Evolutionary conservation across 768 basidiomycete species (phyloP).

Genomic region (Lactifluus hygrophoroides): DNA sequence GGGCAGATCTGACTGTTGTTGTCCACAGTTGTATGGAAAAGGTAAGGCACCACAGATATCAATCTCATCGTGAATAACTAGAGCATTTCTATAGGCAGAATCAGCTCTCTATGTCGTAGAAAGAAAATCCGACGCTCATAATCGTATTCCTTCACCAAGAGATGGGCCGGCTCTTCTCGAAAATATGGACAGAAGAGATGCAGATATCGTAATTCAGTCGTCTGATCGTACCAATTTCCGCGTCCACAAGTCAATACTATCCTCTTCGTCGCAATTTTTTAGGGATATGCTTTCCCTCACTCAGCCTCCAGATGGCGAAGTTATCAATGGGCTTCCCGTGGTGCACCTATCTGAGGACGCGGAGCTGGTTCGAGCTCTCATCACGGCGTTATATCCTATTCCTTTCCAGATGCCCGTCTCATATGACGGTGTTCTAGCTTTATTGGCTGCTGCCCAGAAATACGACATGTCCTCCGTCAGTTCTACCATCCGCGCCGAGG

Average conservation of each 20-base stretch:
- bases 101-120: neutral
- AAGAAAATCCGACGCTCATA: neutral
- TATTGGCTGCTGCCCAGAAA: conserved; percentile 20
- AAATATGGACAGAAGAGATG: neutral
- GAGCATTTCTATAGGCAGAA: neutral
- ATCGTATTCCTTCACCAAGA: neutral
- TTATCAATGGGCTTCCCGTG: neutral
- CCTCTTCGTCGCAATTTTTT: conserved; percentile 9
- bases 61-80: neutral
- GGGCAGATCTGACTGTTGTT: neutral
- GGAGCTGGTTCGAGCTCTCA: neutral
- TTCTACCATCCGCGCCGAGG: neutral
- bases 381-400: conserved; percentile 11
- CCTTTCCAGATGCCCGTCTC: neutral
- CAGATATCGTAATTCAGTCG: neutral
- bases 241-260: conserved; percentile 8
- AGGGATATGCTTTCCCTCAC: conserved; percentile 17
- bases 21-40: neutral
- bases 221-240: conserved; percentile 6
- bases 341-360: conserved; percentile 3
- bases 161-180: neutral
- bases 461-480: conserved; percentile 20
- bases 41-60: neutral
- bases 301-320: neutral
- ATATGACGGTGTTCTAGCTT: neutral